Evolutionary conservation across 2,329 filamentous ascomycete genomes (phyloP).

Genomic region (Aspergillus pseudoglaucus): DNA sequence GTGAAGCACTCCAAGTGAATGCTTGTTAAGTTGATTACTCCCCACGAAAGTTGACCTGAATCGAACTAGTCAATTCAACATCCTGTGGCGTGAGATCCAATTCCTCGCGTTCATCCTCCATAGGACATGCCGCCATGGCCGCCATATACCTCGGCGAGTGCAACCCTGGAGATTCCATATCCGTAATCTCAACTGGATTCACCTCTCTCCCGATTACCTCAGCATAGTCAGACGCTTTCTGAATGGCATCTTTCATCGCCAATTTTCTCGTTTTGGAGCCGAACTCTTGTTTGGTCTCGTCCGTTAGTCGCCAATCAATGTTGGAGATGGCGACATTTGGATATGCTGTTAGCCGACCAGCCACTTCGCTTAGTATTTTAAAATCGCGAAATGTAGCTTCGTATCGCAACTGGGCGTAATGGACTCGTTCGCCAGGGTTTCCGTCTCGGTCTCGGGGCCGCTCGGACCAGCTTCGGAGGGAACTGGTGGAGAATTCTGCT

Average conservation of each 20-base stretch:
- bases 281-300: slow-evolving; percentile 13
- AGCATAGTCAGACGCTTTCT: slow-evolving; percentile 18
- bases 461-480: slow-evolving; percentile 5
- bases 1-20: background rate
- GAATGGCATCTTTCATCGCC: slow-evolving; percentile 19
- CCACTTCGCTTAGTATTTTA: slow-evolving; percentile 12
- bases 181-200: slow-evolving; percentile 8
- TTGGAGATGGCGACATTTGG: slow-evolving; percentile 16
- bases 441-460: slow-evolving; percentile 3
- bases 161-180: background rate
- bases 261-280: slow-evolving; percentile 14
- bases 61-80: slow-evolving; percentile 4
- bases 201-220: slow-evolving; percentile 14
- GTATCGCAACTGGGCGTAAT: slow-evolving; percentile 13
- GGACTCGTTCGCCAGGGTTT: slow-evolving; percentile 7
- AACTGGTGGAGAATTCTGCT: slow-evolving; percentile 9
- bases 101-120: background rate
- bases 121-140: background rate
- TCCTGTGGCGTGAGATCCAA: slow-evolving; percentile 9
- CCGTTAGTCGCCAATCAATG: slow-evolving; percentile 20
- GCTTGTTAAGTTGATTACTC: background rate
- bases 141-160: background rate
- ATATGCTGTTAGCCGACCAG: slow-evolving; percentile 10
- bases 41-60: slow-evolving; percentile 5
- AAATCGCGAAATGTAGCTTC: slow-evolving; percentile 20